phyloP scores from a whole-genome alignment of 805 yeast species.

The Schizosaccharomyces octosporus region DNA sequence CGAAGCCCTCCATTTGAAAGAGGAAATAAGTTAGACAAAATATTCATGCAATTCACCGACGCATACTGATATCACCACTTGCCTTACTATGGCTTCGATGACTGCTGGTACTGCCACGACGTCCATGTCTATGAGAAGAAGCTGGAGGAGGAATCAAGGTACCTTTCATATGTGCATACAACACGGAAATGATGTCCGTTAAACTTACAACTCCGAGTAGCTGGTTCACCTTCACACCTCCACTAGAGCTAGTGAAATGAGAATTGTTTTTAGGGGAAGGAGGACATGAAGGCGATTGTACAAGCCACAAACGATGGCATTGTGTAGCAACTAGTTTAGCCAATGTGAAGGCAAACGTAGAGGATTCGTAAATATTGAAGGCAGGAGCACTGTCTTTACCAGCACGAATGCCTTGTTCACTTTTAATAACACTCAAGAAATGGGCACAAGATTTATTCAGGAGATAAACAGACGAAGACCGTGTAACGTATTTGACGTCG shows the following conservation, averaged over 20 bases:
- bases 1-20: not conserved
- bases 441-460: conserved; percentile 65
- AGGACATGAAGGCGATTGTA: not conserved
- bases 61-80: not conserved
- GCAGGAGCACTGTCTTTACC: conserved; percentile 94
- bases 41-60: not conserved
- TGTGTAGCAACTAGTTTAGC: conserved; percentile 90
- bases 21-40: not conserved
- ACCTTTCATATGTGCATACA: not conserved
- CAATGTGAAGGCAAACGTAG: conserved; percentile 66
- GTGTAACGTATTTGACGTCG: conserved; percentile 55
- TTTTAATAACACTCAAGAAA: conserved; percentile 64
- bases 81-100: not conserved
- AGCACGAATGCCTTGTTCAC: conserved; percentile 71
- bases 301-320: conserved; percentile 34
- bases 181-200: not conserved
- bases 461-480: conserved; percentile 36
- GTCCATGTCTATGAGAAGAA: not conserved
- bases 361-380: conserved; percentile 62
- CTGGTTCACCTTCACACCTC: not conserved
- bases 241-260: not conserved
- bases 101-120: not conserved
- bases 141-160: not conserved
- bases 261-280: conserved; percentile 1
- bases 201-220: not conserved